Evolutionary conservation across 164 flowering plant species (phyloP), one percentile per base, ranked within the genome.

Genomic region (Pachysandra terminalis): DNA sequence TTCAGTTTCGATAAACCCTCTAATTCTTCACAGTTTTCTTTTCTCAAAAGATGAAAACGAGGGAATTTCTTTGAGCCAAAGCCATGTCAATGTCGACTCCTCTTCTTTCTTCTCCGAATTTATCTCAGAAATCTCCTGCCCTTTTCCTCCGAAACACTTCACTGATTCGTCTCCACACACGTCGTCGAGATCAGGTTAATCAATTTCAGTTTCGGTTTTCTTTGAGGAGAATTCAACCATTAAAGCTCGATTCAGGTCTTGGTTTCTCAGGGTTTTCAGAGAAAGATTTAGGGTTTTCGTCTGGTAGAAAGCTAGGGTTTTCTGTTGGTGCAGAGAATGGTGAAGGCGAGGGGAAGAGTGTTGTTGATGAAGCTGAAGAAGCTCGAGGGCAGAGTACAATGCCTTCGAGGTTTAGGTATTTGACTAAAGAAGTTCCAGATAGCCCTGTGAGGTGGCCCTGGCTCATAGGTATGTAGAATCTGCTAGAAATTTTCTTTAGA

Each of bases 381-480:
- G 82, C 64, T 22, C 68, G 87, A 56, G 83, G 83, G 28, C 76
- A 80, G 73, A 87, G 97, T 71, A 86, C 85, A 54, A 77, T 85
- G 89, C 92, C 94, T 40, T 80, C 81, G 19, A 68, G 89, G 74
- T 89, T 91, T 73, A 76, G 90, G 68, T 75, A 84, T 65, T 75
- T 89, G 84, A 80, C 84, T 35, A 81, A 86, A 67, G 92, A 87
- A 78, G 94, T 81, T 71, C 88, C 97, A 40, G 92, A 85, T 41
- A 78, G 79, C 45, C 90, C 97, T 48, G 61, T 86, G 22, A 75
- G 82, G 60, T 89, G 97, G 97, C 92, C 97, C 37, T 91, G 79
- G 85, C 75, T 87, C 77, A 75, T 91, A 19, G 92, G 94, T 91
- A 77, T 24, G 67, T 61, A 19, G 17, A 26, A n/a, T 51, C 41